Conservation (phyloP, 73 alveolate species). For the Stentor roeselii region DNA sequence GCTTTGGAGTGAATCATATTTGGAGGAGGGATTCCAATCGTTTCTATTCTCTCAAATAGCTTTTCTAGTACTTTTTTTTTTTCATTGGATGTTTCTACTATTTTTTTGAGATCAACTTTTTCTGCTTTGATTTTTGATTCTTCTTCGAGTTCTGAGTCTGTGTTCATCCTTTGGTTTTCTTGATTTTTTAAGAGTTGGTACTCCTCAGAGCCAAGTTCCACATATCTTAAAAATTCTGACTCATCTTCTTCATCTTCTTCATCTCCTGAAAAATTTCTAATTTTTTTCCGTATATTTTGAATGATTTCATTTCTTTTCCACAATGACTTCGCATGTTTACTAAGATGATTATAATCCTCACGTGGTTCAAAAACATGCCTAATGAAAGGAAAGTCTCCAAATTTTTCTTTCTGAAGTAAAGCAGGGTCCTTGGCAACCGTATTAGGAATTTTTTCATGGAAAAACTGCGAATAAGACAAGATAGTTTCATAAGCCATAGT, state of each 20-base stretch:
- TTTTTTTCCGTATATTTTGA: not conserved
- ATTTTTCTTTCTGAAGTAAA: no score
- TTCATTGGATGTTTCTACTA: not conserved
- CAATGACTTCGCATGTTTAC: no score
- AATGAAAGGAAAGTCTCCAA: not conserved
- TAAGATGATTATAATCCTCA: not conserved
- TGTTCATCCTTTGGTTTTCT: no score
- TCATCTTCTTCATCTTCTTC: not conserved
- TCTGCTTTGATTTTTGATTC: no score
- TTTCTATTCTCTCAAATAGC: not conserved
- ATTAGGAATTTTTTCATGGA: not conserved
- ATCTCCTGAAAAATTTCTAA: not conserved
- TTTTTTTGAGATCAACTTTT: no score
- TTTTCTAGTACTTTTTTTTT: not conserved
- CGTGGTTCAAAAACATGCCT: not conserved
- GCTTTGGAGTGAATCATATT: not conserved
- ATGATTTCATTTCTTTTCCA: not conserved
- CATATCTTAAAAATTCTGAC: no score
- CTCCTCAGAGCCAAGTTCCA: no score
- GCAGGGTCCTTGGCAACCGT: not conserved
- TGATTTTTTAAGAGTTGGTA: no score
- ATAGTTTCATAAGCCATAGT: not conserved
- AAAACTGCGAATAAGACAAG: not conserved
- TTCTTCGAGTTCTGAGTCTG: no score
- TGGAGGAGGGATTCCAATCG: not conserved